Conservation (phyloP, 805 yeast genomes). For the Wickerhamiella brachini region DNA sequence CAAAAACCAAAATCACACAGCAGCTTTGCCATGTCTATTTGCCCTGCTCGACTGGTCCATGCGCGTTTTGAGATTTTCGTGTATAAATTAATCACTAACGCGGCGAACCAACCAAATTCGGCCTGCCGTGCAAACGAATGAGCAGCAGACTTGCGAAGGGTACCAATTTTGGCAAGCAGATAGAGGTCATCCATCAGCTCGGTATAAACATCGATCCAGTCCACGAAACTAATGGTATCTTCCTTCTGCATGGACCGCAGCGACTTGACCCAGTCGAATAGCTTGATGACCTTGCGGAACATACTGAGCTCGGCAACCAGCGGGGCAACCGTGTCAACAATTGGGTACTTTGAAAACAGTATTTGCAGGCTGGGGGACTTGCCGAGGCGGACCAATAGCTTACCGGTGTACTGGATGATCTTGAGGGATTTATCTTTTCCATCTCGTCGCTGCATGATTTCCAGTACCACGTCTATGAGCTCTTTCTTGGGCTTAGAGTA, state of each 20-base stretch:
- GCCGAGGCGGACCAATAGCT: constrained; percentile 14
- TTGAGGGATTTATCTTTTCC: constrained; percentile 22
- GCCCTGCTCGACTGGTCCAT: constrained; percentile 4
- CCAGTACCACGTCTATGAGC: neutral
- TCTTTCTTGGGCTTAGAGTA: too few species aligned
- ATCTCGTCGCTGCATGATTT: constrained; percentile 15
- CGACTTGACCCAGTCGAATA: constrained; percentile 19
- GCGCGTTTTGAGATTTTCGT: neutral
- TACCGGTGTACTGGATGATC: constrained; percentile 19
- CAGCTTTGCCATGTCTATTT: constrained; percentile 15
- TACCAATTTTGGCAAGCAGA: constrained; percentile 19
- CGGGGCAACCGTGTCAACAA: constrained; percentile 10
- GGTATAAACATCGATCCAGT: constrained; percentile 17
- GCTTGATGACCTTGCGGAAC: constrained; percentile 21
- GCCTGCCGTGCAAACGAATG: constrained; percentile 16
- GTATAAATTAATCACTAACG: constrained; percentile 14
- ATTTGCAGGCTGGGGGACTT: constrained; percentile 2
- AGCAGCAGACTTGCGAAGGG: constrained; percentile 11
- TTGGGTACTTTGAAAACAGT: neutral
- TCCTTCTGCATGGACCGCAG: constrained; percentile 7
- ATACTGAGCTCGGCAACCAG: constrained; percentile 17
- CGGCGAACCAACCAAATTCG: constrained; percentile 18
- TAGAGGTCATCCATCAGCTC: constrained; percentile 21
- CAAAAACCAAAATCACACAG: constrained; percentile 20
- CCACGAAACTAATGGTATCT: neutral